These are phyloP conservation scores for Thraustotheca clavata DNA, from an alignment of 352 stramenopile species.

Conservation along the genomic window DNA sequence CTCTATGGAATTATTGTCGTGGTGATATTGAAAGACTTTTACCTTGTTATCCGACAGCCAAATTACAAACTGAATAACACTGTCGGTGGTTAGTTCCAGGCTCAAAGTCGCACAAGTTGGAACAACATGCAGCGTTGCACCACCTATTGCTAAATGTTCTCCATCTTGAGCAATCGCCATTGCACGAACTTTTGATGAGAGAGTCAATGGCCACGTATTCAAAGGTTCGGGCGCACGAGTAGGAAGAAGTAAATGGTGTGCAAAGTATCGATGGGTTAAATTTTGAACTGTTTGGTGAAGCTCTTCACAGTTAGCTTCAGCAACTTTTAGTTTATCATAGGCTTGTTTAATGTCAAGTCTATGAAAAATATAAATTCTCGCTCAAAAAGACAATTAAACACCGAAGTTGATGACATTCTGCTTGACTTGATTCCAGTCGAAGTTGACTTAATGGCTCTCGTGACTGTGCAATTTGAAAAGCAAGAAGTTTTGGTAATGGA, in stretches of 20 bases:
- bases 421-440: slow-evolving; percentile 54
- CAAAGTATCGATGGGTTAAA: not conserved
- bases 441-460: slow-evolving; percentile 64
- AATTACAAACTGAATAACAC: no score
- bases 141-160: no score
- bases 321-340: not conserved
- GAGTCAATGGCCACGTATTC: no score
- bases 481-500: slow-evolving; percentile 63
- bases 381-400: slow-evolving; percentile 7
- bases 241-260: not conserved
- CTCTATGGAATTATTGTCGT: no score
- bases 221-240: not conserved
- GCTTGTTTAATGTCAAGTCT: not conserved
- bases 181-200: no score
- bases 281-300: not conserved
- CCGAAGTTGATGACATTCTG: slow-evolving; percentile 57
- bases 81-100: no score
- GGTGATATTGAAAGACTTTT: no score
- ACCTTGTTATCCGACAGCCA: no score
- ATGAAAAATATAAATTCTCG: not conserved
- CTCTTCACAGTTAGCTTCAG: not conserved
- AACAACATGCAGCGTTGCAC: no score
- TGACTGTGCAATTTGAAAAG: slow-evolving; percentile 56
- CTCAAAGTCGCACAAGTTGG: no score
- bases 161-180: no score